A percentile compares a stretch with the other conserved stretches of the same genome.
These are phyloP conservation scores for Magnusiomyces fungicola DNA, from an alignment of 1,139 yeast genomes.

Conservation along the genomic window DNA sequence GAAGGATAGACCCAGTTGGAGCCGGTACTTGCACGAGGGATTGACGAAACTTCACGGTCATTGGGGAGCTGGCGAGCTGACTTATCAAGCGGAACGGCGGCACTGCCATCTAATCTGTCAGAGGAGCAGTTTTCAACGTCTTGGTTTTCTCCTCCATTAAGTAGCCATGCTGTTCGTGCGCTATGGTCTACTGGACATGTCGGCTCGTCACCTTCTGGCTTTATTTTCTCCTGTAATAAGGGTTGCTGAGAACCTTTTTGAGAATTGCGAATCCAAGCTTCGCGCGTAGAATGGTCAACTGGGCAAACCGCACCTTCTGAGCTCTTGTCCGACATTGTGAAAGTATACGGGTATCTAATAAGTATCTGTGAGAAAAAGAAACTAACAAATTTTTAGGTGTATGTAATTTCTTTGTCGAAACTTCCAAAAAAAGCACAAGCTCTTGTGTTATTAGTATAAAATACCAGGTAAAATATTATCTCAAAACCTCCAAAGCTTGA, in stretches of 20 bases:
- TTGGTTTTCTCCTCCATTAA: slow-evolving; percentile 20
- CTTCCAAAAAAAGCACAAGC: too few species aligned
- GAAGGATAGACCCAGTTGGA: slow-evolving; percentile 92
- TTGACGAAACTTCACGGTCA: slow-evolving; percentile 72
- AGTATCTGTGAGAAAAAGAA: too few species aligned
- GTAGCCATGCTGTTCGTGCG: slow-evolving; percentile 50
- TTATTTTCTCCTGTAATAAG: slow-evolving; percentile 1
- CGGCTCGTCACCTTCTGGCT: slow-evolving; percentile 11
- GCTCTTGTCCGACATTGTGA: slow-evolving; percentile 3
- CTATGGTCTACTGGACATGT: slow-evolving; percentile 33
- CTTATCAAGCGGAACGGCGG: slow-evolving; percentile 10
- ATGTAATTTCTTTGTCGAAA: too few species aligned
- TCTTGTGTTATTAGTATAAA: too few species aligned
- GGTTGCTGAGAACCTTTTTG: slow-evolving; percentile 1
- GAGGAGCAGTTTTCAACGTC: slow-evolving; percentile 23
- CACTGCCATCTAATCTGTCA: slow-evolving; percentile 26
- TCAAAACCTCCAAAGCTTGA: too few species aligned
- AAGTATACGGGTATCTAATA: too few species aligned
- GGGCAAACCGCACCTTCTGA: slow-evolving; percentile 14
- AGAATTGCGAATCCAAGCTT: slow-evolving; percentile 14
- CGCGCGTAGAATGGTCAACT: slow-evolving; percentile 16
- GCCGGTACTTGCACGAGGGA: slow-evolving; percentile 63
- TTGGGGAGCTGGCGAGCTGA: slow-evolving; percentile 26
- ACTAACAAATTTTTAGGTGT: too few species aligned
- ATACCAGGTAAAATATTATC: too few species aligned